Percentiles rank a stretch among this genome's conserved stretches.
phyloP scores from a whole-genome alignment of 1,284 basidiomycete genomes.

The Rhizoctonia solani region DNA sequence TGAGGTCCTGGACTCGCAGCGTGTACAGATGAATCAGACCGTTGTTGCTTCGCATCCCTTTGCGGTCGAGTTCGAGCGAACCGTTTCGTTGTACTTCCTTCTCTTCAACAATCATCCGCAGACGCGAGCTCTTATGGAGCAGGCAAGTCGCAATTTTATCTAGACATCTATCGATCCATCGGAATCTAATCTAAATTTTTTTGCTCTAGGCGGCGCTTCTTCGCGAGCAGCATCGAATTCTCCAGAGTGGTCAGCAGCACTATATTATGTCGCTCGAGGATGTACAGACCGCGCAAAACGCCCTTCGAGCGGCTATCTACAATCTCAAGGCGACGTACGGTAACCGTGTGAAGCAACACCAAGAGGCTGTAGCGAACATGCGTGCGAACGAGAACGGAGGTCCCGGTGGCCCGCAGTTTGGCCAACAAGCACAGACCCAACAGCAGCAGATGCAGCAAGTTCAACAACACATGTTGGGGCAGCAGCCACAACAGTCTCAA shows the following conservation, averaged over 20 bases:
- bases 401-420: background rate
- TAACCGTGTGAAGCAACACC: slow-evolving; percentile 14
- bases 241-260: slow-evolving; percentile 20
- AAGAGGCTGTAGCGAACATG: slow-evolving; percentile 2
- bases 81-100: slow-evolving; percentile 20
- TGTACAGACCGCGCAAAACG: background rate
- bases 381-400: slow-evolving; percentile 2
- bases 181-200: slow-evolving; percentile 20
- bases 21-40: slow-evolving; percentile 29
- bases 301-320: slow-evolving; percentile 22
- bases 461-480: slow-evolving; percentile 2
- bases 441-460: background rate
- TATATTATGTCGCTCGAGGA: slow-evolving; percentile 32
- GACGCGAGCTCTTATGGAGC: slow-evolving; percentile 22
- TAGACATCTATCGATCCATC: background rate
- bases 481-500: slow-evolving; percentile 11
- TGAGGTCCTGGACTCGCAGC: slow-evolving; percentile 18
- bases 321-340: slow-evolving; percentile 13
- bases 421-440: background rate
- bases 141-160: slow-evolving; percentile 5
- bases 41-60: slow-evolving; percentile 9
- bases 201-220: slow-evolving; percentile 23
- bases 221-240: slow-evolving; percentile 33
- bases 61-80: slow-evolving; percentile 31
- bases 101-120: slow-evolving; percentile 25